Percentiles rank a stretch among this genome's conserved stretches.
These are phyloP conservation scores for Marasmius sp. DNA, from an alignment of 1,284 basidiomycete species.

Conservation along the genomic window DNA sequence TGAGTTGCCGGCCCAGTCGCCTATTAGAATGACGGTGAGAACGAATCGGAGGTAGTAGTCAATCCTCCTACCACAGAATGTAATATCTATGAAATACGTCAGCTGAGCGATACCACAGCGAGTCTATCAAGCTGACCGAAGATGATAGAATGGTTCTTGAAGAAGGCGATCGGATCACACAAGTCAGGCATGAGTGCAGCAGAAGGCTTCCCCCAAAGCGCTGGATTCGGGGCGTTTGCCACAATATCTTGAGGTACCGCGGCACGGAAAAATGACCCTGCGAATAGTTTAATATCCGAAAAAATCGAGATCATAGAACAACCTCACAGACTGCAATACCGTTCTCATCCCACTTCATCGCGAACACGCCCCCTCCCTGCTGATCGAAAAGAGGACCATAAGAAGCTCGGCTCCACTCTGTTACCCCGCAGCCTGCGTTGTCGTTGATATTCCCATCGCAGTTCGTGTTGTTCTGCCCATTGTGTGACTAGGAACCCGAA, in stretches of 20 bases:
- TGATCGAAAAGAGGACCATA: slow-evolving; percentile 73
- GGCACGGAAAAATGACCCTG: slow-evolving; percentile 74
- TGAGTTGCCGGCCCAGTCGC: slow-evolving; percentile 81
- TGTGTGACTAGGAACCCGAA: slow-evolving; percentile 28
- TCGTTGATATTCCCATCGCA: slow-evolving; percentile 53
- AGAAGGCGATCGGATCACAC: slow-evolving; percentile 62
- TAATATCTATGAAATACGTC: slow-evolving; percentile 58
- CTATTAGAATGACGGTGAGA: slow-evolving; percentile 31
- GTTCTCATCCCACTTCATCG: slow-evolving; percentile 76
- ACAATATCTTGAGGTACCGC: slow-evolving; percentile 68
- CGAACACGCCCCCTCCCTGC: slow-evolving; percentile 74
- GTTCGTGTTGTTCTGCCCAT: slow-evolving; percentile 45
- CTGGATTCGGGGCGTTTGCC: slow-evolving; percentile 52
- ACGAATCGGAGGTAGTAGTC: not conserved
- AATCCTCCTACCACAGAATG: slow-evolving; percentile 63
- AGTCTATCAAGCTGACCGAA: slow-evolving; percentile 42
- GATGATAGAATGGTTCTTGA: slow-evolving; percentile 62
- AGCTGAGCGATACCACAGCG: not conserved
- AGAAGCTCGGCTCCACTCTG: slow-evolving; percentile 68
- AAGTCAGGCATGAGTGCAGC: slow-evolving; percentile 53
- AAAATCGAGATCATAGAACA: slow-evolving; percentile 4
- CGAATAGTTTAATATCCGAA: slow-evolving; percentile 2
- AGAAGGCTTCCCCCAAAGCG: slow-evolving; percentile 64
- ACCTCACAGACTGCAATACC: slow-evolving; percentile 70
- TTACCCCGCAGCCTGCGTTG: slow-evolving; percentile 70